phyloP scores from a whole-genome alignment of 257 asterid species.

The Craterostigma plantagineum region DNA sequence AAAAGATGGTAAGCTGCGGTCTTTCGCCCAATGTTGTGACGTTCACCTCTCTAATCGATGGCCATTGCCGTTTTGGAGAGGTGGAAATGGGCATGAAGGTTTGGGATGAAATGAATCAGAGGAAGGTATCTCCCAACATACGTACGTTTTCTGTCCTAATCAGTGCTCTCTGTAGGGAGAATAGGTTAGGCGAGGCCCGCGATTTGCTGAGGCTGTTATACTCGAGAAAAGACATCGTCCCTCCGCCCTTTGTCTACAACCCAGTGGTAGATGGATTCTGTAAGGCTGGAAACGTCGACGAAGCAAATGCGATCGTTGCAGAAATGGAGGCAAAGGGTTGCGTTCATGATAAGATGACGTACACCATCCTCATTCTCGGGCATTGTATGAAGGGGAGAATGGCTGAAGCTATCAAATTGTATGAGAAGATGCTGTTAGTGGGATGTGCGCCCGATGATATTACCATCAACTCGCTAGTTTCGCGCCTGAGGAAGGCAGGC shows the following conservation, averaged over 20 bases:
- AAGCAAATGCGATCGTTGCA: slow-evolving; percentile 50
- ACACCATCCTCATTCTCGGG: slow-evolving; percentile 78
- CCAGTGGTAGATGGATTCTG: slow-evolving; percentile 85
- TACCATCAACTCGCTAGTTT: slow-evolving; percentile 27
- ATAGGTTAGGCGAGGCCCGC: slow-evolving; percentile 66
- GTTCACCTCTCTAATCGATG: slow-evolving; percentile 62
- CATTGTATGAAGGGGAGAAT: slow-evolving; percentile 97
- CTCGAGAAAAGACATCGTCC: slow-evolving; percentile 41
- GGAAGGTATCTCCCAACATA: slow-evolving; percentile 39
- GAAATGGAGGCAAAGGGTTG: slow-evolving; percentile 81
- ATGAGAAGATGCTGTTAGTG: slow-evolving; percentile 45
- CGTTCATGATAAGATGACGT: slow-evolving; percentile 66
- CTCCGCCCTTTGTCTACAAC: slow-evolving; percentile 61
- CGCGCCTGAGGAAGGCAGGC: slow-evolving; percentile 80
- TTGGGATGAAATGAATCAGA: slow-evolving; percentile 48
- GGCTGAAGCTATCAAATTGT: slow-evolving; percentile 51
- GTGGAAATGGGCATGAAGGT: slow-evolving; percentile 44
- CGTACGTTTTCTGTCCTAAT: slow-evolving; percentile 59
- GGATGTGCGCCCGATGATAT: slow-evolving; percentile 63
- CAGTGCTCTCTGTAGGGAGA: slow-evolving; percentile 52
- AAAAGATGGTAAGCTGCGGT: slow-evolving; percentile 29
- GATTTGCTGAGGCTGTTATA: slow-evolving; percentile 35
- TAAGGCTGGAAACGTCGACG: slow-evolving; percentile 72
- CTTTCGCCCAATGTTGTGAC: slow-evolving; percentile 59
- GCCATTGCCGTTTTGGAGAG: slow-evolving; percentile 53